Conservation (phyloP, 192 early-diverging fungal genomes). For the Podila clonocystis region DNA sequence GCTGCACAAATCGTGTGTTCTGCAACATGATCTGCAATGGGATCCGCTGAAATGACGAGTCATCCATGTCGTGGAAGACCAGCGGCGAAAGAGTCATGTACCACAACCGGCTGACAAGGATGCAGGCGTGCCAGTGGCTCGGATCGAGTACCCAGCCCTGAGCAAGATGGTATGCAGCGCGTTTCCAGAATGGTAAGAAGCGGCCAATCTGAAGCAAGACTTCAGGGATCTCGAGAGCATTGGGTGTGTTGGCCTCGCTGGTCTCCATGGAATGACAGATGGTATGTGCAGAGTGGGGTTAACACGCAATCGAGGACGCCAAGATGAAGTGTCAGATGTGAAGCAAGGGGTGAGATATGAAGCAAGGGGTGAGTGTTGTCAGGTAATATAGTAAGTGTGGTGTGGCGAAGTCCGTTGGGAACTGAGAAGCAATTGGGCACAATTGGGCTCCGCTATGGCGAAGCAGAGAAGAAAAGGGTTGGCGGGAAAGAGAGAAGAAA, state of each 20-base stretch:
- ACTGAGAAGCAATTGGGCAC: too few relatives aligned
- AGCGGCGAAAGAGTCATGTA: background rate
- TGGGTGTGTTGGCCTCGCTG: background rate
- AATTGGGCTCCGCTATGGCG: too few relatives aligned
- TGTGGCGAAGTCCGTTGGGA: too few relatives aligned
- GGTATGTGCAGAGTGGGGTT: too few relatives aligned
- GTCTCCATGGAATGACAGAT: background rate
- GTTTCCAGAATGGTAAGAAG: background rate
- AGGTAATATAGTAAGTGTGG: too few relatives aligned
- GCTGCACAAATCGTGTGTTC: background rate
- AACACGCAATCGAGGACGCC: too few relatives aligned
- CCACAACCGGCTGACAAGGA: background rate
- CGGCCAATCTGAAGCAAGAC: background rate
- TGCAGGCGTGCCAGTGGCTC: background rate
- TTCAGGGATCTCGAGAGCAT: background rate
- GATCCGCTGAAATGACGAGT: background rate
- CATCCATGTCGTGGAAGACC: background rate
- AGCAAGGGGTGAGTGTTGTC: too few relatives aligned
- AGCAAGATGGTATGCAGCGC: background rate
- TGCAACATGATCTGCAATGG: background rate
- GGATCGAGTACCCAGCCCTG: conserved; percentile 3
- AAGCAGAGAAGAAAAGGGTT: too few relatives aligned
- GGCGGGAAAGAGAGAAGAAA: too few relatives aligned
- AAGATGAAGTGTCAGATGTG: too few relatives aligned
- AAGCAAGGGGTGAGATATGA: too few relatives aligned